A percentile compares a stretch with the other conserved stretches of the same genome.
Evolutionary conservation across 2,329 filamentous ascomycete genomes (phyloP).

Genomic region (Calonectria fujianensis): DNA sequence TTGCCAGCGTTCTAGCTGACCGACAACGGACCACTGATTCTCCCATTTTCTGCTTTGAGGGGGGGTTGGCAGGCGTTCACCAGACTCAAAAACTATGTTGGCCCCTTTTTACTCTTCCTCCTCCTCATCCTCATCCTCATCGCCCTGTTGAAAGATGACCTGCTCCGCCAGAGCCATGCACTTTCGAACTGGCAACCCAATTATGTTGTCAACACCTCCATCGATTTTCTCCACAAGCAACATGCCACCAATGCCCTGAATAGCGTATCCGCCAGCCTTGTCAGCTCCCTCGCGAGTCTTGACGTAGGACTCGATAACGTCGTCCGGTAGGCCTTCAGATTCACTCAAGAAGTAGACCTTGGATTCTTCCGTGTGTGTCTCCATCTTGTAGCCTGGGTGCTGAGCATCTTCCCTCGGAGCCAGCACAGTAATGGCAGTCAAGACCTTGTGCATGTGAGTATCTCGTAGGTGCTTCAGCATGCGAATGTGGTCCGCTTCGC

Average conservation of each 20-base stretch:
- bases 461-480: slow-evolving; percentile 92
- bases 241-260: slow-evolving; percentile 91
- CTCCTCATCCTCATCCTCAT: slow-evolving; percentile 73
- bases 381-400: slow-evolving; percentile 90
- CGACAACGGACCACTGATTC: not conserved
- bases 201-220: slow-evolving; percentile 93
- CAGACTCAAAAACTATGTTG: not conserved
- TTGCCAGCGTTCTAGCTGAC: not conserved
- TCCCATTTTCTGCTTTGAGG: not conserved
- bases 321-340: slow-evolving; percentile 78
- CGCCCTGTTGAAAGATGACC: slow-evolving; percentile 85
- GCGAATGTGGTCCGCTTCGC: slow-evolving; percentile 84
- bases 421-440: slow-evolving; percentile 90
- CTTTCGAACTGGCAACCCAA: slow-evolving; percentile 88
- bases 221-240: slow-evolving; percentile 92
- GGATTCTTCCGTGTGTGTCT: slow-evolving; percentile 91
- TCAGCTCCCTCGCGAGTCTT: slow-evolving; percentile 93
- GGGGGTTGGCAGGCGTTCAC: not conserved
- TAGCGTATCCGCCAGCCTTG: slow-evolving; percentile 96
- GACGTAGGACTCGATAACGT: slow-evolving; percentile 87
- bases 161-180: slow-evolving; percentile 90
- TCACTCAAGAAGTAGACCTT: slow-evolving; percentile 88
- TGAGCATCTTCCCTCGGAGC: slow-evolving; percentile 86
- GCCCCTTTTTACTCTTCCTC: slow-evolving; percentile 61
- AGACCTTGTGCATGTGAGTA: slow-evolving; percentile 84